Conservation (phyloP, 306 rosid genomes). For the Hippophae rhamnoides region DNA sequence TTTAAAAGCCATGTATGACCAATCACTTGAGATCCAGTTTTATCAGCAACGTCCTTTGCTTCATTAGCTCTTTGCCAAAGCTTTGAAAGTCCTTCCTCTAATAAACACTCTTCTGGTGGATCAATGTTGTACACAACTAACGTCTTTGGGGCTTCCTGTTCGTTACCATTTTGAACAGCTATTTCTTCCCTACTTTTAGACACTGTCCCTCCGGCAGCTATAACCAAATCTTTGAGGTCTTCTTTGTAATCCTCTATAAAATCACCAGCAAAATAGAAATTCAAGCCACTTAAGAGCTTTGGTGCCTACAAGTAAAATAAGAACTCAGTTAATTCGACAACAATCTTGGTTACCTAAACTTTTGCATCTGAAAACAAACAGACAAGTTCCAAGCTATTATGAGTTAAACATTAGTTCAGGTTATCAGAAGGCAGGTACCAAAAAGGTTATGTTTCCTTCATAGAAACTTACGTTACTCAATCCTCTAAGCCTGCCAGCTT, state of each 20-base stretch:
- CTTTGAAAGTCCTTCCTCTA: slow-evolving; percentile 78
- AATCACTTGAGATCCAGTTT: slow-evolving; percentile 44
- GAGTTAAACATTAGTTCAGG: too few species aligned
- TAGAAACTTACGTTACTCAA: slow-evolving; percentile 40
- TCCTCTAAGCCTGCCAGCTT: slow-evolving; percentile 64
- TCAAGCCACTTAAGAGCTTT: slow-evolving; percentile 56
- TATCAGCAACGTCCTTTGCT: slow-evolving; percentile 61
- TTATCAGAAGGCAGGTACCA: too few species aligned
- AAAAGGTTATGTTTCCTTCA: not conserved
- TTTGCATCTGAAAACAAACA: not conserved
- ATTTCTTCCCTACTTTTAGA: slow-evolving; percentile 42
- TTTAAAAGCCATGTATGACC: slow-evolving; percentile 89
- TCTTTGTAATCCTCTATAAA: slow-evolving; percentile 38
- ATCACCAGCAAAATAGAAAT: slow-evolving; percentile 62
- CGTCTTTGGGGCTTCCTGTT: slow-evolving; percentile 19
- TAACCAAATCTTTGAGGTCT: slow-evolving; percentile 57
- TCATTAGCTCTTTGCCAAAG: slow-evolving; percentile 73
- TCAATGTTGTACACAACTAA: slow-evolving; percentile 73
- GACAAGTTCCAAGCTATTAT: not conserved
- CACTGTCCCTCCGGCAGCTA: slow-evolving; percentile 61
- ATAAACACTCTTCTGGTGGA: slow-evolving; percentile 60
- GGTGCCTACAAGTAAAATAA: slow-evolving; percentile 37
- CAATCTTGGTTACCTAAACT: not conserved
- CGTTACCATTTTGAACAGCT: slow-evolving; percentile 19
- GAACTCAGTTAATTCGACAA: slow-evolving; percentile 4